Base-by-base conservation (phyloP, 352 stramenopile species). In the Phytophthora vignae region DNA sequence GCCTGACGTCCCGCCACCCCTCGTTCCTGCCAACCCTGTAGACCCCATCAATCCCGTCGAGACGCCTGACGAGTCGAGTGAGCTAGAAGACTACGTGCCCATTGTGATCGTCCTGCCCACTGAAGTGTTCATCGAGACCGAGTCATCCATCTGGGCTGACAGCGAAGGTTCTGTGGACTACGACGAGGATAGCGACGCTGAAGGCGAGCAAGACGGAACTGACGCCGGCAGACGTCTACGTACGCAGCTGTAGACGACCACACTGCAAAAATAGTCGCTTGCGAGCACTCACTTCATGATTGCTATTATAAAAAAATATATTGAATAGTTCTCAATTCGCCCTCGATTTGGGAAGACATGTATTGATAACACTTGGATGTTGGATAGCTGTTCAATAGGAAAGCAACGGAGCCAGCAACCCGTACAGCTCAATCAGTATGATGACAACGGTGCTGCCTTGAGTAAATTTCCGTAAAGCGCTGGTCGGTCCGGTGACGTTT, bases 41-140 rank as follows among this genome's bases (percentile, higher is more conserved):
- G 17, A 60, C 3, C 60, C 60, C 22, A 36, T 60, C 5, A 40
- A 60, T 3, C 60, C 60, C 17, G 33, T 60, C 5, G 53, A 56
- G 27, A 11, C 52, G 9, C n/a, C 7, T 0, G 17, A 25, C 9
- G 49, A 62, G 19, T 49, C 62, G 12, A 63, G 62, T 40, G 53
- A 17, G 12, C 52, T 27, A 25, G 54, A 59, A 25, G 42, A 59
- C 31, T 59, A 70, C 44, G 42, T 64, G 15, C 54, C 63, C 10
- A 64, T 58, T 17, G 54, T 64, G 4, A 70, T 70, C 22, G 63
- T 64, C 1, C 44, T 64, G 19, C 54, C 31, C 10, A 59, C 55
- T 11, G 64, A 71, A 22, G 12, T 55, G 10, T 60, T 60, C 22
- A 60, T 59, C 55, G 46, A 59, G 14, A 12, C 46, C 6, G 31